Evolutionary conservation across 345 rosid species (phyloP), one percentile per base, ranked within the genome.

Genomic region (Eucalyptus marginata): DNA sequence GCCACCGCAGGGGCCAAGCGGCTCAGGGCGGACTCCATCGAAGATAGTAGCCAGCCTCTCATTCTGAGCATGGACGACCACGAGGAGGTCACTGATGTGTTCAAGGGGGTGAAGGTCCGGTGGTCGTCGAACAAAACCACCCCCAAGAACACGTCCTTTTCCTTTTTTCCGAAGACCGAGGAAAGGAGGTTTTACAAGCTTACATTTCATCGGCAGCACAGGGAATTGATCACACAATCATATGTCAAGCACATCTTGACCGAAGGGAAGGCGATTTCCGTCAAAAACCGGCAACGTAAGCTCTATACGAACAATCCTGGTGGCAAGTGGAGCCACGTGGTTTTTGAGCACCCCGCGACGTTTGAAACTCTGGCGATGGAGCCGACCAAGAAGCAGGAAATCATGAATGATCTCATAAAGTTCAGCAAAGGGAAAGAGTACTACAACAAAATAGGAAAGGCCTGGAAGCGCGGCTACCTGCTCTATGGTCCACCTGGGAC

Each of bases 301-400:
- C 88, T 89, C 71, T 86, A 64, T 66, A 68, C 68, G 51, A 89
- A 86, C 50, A 86, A 66, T 49, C 86, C 56, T 51, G 1, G 56
- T 17, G 90, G 31, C 62, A 86, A 27, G 71, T 90, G 92, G 92
- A 90, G 80, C 86, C 90, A 89, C 14, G 90, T 89, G 7, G 49
- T 40, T 13, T 89, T 90, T n/a, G 90, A 90, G 89, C 92, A 90
- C 76, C 92, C 92, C 0, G 90, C 92, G 9, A 90, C 24, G 11
- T 90, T 90, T n/a, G 89, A 87, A 1, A 90, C 92, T 7, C 76
- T 90, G 15, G 91, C 90, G 2, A 79, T 90, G 91, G 91, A 90
- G 8, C 86, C 86, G n/a, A 27, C 16, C 86, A 83, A 89, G 90
- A 90, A 89, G 88, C 51, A 49, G 50, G 90, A 89, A 49, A 86